A percentile compares a stretch with the other conserved stretches of the same genome.
Evolutionary conservation across 306 rosid species (phyloP).

Genomic region (Pterocarpus santalinus): DNA sequence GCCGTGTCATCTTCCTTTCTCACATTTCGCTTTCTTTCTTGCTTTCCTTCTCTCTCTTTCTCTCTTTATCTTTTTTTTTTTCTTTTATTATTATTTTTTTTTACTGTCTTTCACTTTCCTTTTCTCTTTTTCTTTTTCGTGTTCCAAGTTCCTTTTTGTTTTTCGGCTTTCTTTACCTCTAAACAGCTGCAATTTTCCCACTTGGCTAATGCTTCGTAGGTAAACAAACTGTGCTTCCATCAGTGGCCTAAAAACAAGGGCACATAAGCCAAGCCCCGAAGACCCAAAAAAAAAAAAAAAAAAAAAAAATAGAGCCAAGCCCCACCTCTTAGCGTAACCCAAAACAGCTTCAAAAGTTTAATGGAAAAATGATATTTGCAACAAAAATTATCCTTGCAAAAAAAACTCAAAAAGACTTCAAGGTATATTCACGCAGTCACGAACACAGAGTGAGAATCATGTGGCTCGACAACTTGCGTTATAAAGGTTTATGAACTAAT

Average conservation of each 20-base stretch:
- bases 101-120: constrained; percentile 53
- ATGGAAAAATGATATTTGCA: not conserved
- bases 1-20: constrained; percentile 42
- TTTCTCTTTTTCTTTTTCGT: constrained; percentile 70
- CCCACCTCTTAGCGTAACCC: constrained; percentile 44
- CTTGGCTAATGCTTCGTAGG: constrained; percentile 44
- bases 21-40: constrained; percentile 56
- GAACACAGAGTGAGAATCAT: not conserved
- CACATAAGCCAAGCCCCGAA: constrained; percentile 28
- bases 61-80: constrained; percentile 25
- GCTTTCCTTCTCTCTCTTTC: constrained; percentile 31
- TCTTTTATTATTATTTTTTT: constrained; percentile 7
- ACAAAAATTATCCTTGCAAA: not conserved
- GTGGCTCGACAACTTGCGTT: not conserved
- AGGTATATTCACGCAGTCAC: not conserved
- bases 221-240: constrained; percentile 45
- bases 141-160: constrained; percentile 72
- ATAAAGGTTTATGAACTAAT: not conserved
- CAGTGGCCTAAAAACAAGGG: constrained; percentile 39
- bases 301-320: too few relatives aligned
- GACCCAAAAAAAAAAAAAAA: too few relatives aligned
- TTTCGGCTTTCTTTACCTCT: constrained; percentile 61
- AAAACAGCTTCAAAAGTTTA: constrained; percentile 35
- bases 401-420: constrained; percentile 6
- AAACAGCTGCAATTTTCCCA: constrained; percentile 51